A percentile compares a stretch with the other conserved stretches of the same genome.
Conservation (phyloP, 208 protist species). For the Acanthamoeba healyi region DNA sequence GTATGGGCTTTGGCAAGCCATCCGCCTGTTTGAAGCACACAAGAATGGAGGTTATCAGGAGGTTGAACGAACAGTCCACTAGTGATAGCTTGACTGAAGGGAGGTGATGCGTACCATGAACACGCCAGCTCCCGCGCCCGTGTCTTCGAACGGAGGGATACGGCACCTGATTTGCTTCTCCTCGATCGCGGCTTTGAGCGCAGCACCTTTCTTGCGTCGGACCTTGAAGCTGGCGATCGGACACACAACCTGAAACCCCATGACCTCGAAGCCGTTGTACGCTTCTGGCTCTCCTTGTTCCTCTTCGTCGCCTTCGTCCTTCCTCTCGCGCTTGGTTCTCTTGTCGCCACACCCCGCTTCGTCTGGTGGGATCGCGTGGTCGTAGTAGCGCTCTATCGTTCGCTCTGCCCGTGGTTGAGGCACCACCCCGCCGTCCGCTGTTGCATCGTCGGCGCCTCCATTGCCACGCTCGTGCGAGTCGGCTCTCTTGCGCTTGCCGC, state of each 20-base stretch:
- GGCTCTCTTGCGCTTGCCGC: background rate
- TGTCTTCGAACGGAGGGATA: background rate
- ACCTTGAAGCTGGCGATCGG: background rate
- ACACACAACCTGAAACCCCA: background rate
- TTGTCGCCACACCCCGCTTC: no score
- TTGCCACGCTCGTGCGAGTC: no score
- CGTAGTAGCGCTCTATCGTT: conserved; percentile 11
- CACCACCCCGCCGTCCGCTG: background rate
- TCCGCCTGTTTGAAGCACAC: background rate
- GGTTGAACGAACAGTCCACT: no score
- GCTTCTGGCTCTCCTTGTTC: background rate
- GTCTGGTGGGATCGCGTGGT: background rate
- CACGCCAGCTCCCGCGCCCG: background rate
- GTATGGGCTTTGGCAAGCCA: background rate
- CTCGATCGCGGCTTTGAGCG: background rate
- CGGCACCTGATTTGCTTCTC: background rate
- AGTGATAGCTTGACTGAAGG: no score
- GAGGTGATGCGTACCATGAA: background rate
- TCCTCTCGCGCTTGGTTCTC: background rate
- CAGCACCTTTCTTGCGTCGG: background rate
- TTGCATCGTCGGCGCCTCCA: background rate
- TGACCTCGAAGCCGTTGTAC: background rate
- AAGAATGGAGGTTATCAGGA: no score
- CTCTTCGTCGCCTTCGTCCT: background rate
- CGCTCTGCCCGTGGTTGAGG: background rate